Percentiles rank a stretch among this genome's conserved stretches.
Conservation (phyloP, 2,329 filamentous ascomycete species). For the Furcasterigmium sp. region DNA sequence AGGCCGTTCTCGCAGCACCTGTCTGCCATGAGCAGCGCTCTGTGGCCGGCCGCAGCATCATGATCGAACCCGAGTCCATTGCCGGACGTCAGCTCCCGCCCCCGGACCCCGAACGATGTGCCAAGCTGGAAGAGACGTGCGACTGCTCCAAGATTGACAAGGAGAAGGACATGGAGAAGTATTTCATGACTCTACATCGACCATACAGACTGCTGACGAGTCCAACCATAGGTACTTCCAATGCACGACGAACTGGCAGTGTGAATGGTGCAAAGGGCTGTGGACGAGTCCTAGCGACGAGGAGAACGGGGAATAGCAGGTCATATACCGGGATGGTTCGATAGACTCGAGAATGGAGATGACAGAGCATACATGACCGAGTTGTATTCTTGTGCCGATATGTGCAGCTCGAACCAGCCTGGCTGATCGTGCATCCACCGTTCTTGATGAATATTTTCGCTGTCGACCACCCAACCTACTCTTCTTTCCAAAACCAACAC, state of each 20-base stretch:
- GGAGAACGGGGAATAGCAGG: neutral
- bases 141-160: constrained; percentile 19
- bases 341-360: no score
- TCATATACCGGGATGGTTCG: neutral
- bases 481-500: no score
- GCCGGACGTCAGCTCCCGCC: constrained; percentile 9
- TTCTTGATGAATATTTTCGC: no score
- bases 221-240: constrained; percentile 22
- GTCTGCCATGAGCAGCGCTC: neutral
- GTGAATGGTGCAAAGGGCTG: constrained; percentile 14
- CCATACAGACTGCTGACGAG: neutral
- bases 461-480: no score
- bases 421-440: no score
- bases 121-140: constrained; percentile 12
- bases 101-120: constrained; percentile 1
- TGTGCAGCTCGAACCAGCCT: no score
- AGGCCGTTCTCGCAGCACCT: constrained; percentile 4
- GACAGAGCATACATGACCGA: no score
- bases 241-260: constrained; percentile 25
- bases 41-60: neutral
- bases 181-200: neutral
- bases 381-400: no score
- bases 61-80: constrained; percentile 3
- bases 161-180: constrained; percentile 11
- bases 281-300: neutral